Conservation (phyloP, 805 yeast genomes). For the Cyberlindnera sargentensis region DNA sequence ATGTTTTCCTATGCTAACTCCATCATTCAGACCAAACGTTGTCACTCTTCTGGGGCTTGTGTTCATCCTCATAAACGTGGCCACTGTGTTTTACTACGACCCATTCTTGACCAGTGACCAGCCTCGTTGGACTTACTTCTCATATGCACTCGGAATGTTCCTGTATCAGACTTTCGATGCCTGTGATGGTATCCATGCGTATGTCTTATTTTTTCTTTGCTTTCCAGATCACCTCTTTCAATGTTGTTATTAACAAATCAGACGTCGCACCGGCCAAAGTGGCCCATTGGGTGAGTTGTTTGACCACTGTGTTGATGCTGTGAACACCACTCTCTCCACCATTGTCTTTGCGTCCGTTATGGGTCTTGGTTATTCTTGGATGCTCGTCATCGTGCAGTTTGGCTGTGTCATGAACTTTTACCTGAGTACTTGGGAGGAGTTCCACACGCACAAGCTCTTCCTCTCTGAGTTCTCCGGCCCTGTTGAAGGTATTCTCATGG, state of each 20-base stretch:
- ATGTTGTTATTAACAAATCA: not conserved
- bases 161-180: conserved; percentile 95
- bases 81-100: conserved; percentile 63
- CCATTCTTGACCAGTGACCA: conserved; percentile 52
- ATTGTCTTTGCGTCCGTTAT: conserved; percentile 70
- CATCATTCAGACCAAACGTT: conserved; percentile 55
- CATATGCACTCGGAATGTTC: conserved; percentile 77
- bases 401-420: conserved; percentile 78
- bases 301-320: conserved; percentile 77
- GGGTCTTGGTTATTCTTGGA: conserved; percentile 65
- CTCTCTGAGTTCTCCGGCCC: conserved; percentile 85
- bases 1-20: not conserved
- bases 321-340: conserved; percentile 75
- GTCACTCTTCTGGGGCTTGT: conserved; percentile 75
- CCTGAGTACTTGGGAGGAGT: conserved; percentile 93
- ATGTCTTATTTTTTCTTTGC: not conserved
- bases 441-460: conserved; percentile 77
- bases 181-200: conserved; percentile 90
- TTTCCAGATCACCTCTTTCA: not conserved
- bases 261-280: conserved; percentile 83
- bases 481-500: conserved; percentile 81
- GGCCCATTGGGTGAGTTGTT: conserved; percentile 94
- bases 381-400: conserved; percentile 57
- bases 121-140: conserved; percentile 72
- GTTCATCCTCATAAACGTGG: conserved; percentile 59